Percentiles rank a stretch among this genome's conserved stretches.
Conservation (phyloP, 1,139 yeast species). For the Eremothecium sinecaudum region DNA sequence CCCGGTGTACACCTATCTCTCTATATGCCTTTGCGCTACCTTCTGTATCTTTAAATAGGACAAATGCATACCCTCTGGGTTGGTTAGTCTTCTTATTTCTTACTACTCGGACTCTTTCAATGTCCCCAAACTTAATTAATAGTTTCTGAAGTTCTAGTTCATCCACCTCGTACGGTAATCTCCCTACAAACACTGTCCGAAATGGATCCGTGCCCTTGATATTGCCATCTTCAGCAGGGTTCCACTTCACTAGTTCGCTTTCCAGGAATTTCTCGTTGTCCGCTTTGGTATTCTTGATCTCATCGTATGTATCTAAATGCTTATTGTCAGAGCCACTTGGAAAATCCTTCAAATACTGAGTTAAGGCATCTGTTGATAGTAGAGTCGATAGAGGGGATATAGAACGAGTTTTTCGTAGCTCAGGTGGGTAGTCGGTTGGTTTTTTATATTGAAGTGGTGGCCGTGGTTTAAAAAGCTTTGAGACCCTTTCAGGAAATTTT, state of each 20-base stretch:
- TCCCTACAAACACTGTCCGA: slow-evolving; percentile 65
- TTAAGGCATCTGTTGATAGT: not conserved
- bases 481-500: slow-evolving; percentile 56
- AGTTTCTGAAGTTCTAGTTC: slow-evolving; percentile 61
- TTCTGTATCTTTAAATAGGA: slow-evolving; percentile 45
- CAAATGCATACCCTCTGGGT: slow-evolving; percentile 78
- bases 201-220: slow-evolving; percentile 62
- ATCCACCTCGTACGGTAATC: slow-evolving; percentile 56
- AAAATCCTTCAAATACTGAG: slow-evolving; percentile 8
- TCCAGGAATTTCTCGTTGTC: slow-evolving; percentile 26
- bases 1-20: slow-evolving; percentile 35
- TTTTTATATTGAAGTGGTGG: slow-evolving; percentile 52
- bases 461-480: slow-evolving; percentile 57
- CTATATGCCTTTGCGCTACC: slow-evolving; percentile 41
- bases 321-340: slow-evolving; percentile 21
- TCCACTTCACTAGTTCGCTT: slow-evolving; percentile 38
- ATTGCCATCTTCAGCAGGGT: slow-evolving; percentile 50
- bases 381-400: slow-evolving; percentile 2
- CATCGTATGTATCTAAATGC: slow-evolving; percentile 32
- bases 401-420: slow-evolving; percentile 40
- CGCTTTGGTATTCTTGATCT: slow-evolving; percentile 30
- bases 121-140: slow-evolving; percentile 59
- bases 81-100: slow-evolving; percentile 44
- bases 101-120: slow-evolving; percentile 57
- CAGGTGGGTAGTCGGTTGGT: slow-evolving; percentile 49